Base-by-base conservation (phyloP, 768 basidiomycete genomes). In the Podaxis sp. region DNA sequence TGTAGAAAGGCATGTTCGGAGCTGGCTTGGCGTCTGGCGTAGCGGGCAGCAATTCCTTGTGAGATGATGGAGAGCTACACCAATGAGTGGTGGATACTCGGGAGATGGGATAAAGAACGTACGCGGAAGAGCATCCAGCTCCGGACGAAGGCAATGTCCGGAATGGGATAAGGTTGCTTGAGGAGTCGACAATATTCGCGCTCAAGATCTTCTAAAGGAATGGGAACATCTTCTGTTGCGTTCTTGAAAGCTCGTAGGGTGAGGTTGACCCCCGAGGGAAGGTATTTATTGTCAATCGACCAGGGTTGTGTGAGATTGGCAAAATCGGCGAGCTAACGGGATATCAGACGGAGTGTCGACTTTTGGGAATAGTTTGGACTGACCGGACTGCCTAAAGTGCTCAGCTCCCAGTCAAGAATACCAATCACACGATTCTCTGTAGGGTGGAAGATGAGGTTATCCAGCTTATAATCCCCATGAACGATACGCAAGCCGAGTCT, bases 381-480 rank as follows among this genome's bases (percentile, higher is more conserved):
- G 72, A 95, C 91, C 37, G 94, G 92, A 70, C 91, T 94, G 5
- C 95, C 96, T 10, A 99, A 83, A 0, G 96, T 98, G 70, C 94
- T 97, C 28, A 99, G 78, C 72, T 99, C 96, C 96, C 96, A 99
- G 70, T 99, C 96, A 55, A 99, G 75, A 41, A 99, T 94, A 4
- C 94, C 97, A 65, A 99, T 95, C 3, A 99, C 95, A 46, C 84
- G 81, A 64, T 95, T 93, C 74, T 98, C 89, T 0, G 88, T 93
- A 0, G 91, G 89, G 68, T 99, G 96, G 76, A 97, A 99, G 66
- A 98, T 84, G 66, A 99, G 73, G 73, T 99, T 99, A 75, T 99
- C 96, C n/a, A 96, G 80, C 74, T 99, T 99, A 73, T 93, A 99
- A 74, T 99, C 96, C 28, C 96, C 96, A 72, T 99, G 96, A 4